Percentiles rank a stretch among this genome's conserved stretches.
These are phyloP conservation scores for Cucurbita maxima DNA, from an alignment of 306 rosid genomes.

Conservation along the genomic window DNA sequence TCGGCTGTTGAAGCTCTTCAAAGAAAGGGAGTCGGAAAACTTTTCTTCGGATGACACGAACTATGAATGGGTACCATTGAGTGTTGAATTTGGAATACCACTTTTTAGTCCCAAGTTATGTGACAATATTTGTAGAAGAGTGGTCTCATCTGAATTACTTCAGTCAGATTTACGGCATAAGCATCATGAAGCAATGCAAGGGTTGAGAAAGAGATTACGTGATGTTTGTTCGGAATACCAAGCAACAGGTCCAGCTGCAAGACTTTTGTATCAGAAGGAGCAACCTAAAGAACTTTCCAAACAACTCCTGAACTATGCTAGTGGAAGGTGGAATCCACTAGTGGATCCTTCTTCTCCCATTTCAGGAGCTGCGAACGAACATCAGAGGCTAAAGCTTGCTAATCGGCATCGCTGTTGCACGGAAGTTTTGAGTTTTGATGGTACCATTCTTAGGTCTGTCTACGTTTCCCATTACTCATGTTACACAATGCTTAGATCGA, in stretches of 20 bases:
- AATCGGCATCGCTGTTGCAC: slow-evolving; percentile 49
- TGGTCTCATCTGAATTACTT: slow-evolving; percentile 70
- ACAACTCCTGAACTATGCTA: slow-evolving; percentile 52
- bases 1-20: slow-evolving; percentile 55
- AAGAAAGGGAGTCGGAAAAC: slow-evolving; percentile 34
- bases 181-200: slow-evolving; percentile 83
- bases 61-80: slow-evolving; percentile 89
- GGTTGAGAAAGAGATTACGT: slow-evolving; percentile 59
- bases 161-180: slow-evolving; percentile 50
- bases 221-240: slow-evolving; percentile 75
- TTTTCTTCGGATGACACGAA: slow-evolving; percentile 35
- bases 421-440: slow-evolving; percentile 90
- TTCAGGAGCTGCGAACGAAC: slow-evolving; percentile 47
- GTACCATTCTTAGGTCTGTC: slow-evolving; percentile 67
- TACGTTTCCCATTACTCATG: slow-evolving; percentile 9
- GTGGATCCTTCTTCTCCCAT: slow-evolving; percentile 75
- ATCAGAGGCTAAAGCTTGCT: slow-evolving; percentile 63
- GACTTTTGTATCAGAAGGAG: slow-evolving; percentile 77
- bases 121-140: slow-evolving; percentile 54
- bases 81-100: slow-evolving; percentile 87
- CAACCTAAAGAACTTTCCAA: slow-evolving; percentile 47
- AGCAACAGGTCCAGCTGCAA: slow-evolving; percentile 73
- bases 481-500: slow-evolving; percentile 5
- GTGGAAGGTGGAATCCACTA: slow-evolving; percentile 87
- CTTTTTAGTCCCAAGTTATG: slow-evolving; percentile 77